These are phyloP conservation scores for Choanephora cucurbitarum DNA, from an alignment of 371 early-diverging fungal genomes.

Conservation along the genomic window DNA sequence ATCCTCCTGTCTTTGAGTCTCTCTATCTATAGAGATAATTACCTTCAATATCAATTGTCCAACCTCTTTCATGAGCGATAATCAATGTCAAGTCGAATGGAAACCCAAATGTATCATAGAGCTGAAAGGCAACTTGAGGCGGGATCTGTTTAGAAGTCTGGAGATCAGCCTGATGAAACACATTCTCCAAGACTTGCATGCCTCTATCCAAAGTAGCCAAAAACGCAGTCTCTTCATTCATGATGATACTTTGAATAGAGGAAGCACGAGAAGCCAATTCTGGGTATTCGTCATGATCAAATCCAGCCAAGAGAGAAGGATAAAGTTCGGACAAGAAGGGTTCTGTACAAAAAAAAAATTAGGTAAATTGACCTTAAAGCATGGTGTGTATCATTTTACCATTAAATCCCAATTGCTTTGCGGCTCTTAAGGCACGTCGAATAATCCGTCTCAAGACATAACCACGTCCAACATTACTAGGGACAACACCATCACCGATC, in stretches of 20 bases:
- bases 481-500: slow-evolving; percentile 79
- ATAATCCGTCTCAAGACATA: slow-evolving; percentile 81
- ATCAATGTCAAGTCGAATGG: slow-evolving; percentile 73
- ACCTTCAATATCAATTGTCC: slow-evolving; percentile 66
- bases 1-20: too few relatives aligned
- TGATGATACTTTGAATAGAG: slow-evolving; percentile 56
- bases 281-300: slow-evolving; percentile 57
- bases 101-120: slow-evolving; percentile 81
- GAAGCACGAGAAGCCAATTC: slow-evolving; percentile 58
- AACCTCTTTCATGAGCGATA: slow-evolving; percentile 73
- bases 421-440: slow-evolving; percentile 73
- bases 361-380: too few relatives aligned
- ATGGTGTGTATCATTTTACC: slow-evolving; percentile 28
- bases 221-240: slow-evolving; percentile 72
- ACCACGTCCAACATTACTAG: slow-evolving; percentile 75
- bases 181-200: slow-evolving; percentile 55
- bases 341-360: slow-evolving; percentile 20
- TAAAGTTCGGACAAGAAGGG: slow-evolving; percentile 67
- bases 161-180: slow-evolving; percentile 51
- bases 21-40: too few relatives aligned
- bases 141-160: slow-evolving; percentile 41
- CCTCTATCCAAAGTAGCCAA: slow-evolving; percentile 67
- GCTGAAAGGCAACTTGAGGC: slow-evolving; percentile 61
- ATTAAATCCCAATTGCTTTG: slow-evolving; percentile 64
- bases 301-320: slow-evolving; percentile 58